Evolutionary conservation across 768 basidiomycete species (phyloP), one percentile per base, ranked within the genome.

Genomic region (Boletus subcaerulescens): DNA sequence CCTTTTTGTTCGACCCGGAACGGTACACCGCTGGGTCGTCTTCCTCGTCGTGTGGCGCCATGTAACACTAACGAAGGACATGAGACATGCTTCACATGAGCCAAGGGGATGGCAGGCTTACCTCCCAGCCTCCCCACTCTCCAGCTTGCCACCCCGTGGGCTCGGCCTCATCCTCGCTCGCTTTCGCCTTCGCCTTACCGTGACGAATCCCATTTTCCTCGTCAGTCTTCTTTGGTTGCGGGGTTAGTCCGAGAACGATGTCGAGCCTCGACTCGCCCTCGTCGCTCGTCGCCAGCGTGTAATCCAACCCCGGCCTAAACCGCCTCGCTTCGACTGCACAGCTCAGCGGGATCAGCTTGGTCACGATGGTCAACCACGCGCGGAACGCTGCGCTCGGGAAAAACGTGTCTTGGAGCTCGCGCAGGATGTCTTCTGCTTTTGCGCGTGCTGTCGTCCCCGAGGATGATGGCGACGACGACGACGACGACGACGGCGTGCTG

Each of bases 11-110:
- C 39, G 75, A 71, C 17, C 78, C 77, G 20, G 84, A 80, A 29
- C 93, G 87, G 69, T 96, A 98, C 15, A 97, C 88, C 2, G 95
- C 93, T 14, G 94, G 94, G 69, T 98, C 95, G 59, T 96, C 94
- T 65, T 93, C 92, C 61, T 91, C 93, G 58, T 95, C 87, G 59
- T 96, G 93, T 40, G 92, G 91, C 2, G 93, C 90, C 83, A 97
- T 89, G 71, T 98, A 98, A 66, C 93, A 94, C 87, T 93, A 58
- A 0, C 9, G 43, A 48, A 35, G 29, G 39, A 33, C 31, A 56
- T 55, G 18, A 36, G 44, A 9, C 22, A 10, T 11, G 12, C 14
- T 24, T 36, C 24, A 12, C 42, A 14, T 33, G 38, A 24, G 3
- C 4, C 10, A 29, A 36, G 14, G 13, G 8, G 41, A 44, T 45